Evolutionary conservation across 2,329 filamentous ascomycete species (phyloP).

Genomic region (Ascochyta lentis): DNA sequence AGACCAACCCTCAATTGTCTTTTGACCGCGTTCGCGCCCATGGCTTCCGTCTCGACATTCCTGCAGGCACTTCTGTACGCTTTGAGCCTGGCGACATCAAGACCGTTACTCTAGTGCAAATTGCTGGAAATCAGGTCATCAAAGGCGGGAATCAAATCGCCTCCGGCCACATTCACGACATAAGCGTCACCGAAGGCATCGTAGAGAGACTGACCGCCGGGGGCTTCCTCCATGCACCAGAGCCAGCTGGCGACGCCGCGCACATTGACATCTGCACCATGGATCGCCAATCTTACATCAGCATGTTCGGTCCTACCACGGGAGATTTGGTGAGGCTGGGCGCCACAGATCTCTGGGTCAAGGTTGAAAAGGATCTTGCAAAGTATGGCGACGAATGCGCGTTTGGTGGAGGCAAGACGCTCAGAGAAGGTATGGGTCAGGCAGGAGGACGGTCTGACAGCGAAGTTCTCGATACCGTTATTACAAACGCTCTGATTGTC

Average conservation of each 20-base stretch:
- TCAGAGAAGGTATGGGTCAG: slow-evolving; percentile 96
- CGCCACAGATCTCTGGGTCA: slow-evolving; percentile 86
- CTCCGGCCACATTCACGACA: slow-evolving; percentile 70
- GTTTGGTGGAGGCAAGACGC: slow-evolving; percentile 92
- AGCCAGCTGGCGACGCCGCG: slow-evolving; percentile 64
- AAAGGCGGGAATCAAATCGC: slow-evolving; percentile 84
- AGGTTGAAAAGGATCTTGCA: slow-evolving; percentile 85
- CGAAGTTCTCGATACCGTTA: slow-evolving; percentile 80
- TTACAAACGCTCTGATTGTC: slow-evolving; percentile 88
- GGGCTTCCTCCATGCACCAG: slow-evolving; percentile 79
- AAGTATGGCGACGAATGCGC: slow-evolving; percentile 91
- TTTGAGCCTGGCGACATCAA: slow-evolving; percentile 94
- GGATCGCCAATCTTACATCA: slow-evolving; percentile 77
- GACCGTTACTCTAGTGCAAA: slow-evolving; percentile 88
- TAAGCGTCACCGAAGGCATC: slow-evolving; percentile 69
- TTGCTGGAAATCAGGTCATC: slow-evolving; percentile 80
- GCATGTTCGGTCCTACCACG: slow-evolving; percentile 92
- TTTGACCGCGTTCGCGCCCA: slow-evolving; percentile 86
- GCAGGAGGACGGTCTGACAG: slow-evolving; percentile 76
- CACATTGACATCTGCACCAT: slow-evolving; percentile 71
- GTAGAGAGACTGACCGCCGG: slow-evolving; percentile 69
- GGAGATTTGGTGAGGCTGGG: slow-evolving; percentile 85
- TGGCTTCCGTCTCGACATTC: slow-evolving; percentile 86
- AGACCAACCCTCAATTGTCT: slow-evolving; percentile 87
- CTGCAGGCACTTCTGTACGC: slow-evolving; percentile 87